phyloP scores from a whole-genome alignment of 257 asterid species.

The Solanum arcanum region DNA sequence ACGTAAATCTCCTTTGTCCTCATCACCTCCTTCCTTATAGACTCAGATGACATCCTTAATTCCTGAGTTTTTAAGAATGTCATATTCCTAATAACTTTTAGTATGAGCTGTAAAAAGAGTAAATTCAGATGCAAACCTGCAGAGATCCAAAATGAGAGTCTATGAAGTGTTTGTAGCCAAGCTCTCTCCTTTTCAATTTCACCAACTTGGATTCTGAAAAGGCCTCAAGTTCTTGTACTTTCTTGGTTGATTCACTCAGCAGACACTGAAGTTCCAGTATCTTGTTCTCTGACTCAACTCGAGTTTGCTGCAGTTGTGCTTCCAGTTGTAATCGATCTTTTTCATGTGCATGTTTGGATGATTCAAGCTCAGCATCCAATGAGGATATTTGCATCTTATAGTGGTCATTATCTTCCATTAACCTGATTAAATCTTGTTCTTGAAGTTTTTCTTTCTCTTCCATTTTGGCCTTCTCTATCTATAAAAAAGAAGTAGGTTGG shows the following conservation, averaged over 20 bases:
- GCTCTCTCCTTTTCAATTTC: slow-evolving; percentile 77
- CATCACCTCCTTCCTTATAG: slow-evolving; percentile 66
- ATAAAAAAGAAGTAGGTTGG: slow-evolving; percentile 11
- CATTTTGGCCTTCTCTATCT: slow-evolving; percentile 61
- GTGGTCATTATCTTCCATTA: slow-evolving; percentile 48
- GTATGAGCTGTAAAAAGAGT: not conserved
- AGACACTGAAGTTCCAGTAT: slow-evolving; percentile 50
- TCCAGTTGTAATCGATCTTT: slow-evolving; percentile 37
- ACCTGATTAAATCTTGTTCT: slow-evolving; percentile 34
- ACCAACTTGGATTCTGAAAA: slow-evolving; percentile 63
- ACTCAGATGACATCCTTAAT: slow-evolving; percentile 52
- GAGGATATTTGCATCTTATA: slow-evolving; percentile 48
- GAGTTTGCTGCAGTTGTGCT: slow-evolving; percentile 42
- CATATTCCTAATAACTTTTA: not conserved
- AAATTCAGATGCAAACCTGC: slow-evolving; percentile 41
- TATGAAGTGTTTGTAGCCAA: slow-evolving; percentile 50
- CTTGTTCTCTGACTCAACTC: slow-evolving; percentile 46
- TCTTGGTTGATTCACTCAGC: slow-evolving; percentile 55
- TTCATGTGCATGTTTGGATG: slow-evolving; percentile 42
- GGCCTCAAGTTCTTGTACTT: slow-evolving; percentile 71
- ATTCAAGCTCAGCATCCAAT: slow-evolving; percentile 40
- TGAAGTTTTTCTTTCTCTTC: slow-evolving; percentile 62
- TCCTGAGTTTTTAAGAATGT: slow-evolving; percentile 34
- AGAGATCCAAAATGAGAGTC: slow-evolving; percentile 62
- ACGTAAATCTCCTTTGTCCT: slow-evolving; percentile 42